Evolutionary conservation across 1,284 basidiomycete genomes (phyloP).

Genomic region (Irpex lacteus): DNA sequence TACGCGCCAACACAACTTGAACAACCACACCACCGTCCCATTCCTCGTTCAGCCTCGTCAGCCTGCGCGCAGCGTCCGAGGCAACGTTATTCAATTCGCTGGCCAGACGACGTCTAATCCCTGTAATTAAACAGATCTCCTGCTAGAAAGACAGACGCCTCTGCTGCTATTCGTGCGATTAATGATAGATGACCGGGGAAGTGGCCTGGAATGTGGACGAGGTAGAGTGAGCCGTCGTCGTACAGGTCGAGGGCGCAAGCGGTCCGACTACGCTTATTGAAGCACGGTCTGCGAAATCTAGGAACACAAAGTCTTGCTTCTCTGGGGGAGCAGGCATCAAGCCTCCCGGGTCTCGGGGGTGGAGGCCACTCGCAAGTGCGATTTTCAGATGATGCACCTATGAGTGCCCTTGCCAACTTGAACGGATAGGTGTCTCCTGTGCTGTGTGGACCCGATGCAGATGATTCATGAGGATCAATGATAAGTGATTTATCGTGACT

Average conservation of each 20-base stretch:
- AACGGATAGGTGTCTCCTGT: no score
- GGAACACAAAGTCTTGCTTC: background rate
- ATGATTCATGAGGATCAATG: constrained; percentile 9
- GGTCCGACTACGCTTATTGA: background rate
- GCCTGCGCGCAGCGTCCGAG: constrained; percentile 13
- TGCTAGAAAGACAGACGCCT: constrained; percentile 9
- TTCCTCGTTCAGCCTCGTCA: constrained; percentile 11
- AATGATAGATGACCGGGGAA: constrained; percentile 6
- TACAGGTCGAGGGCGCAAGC: constrained; percentile 11
- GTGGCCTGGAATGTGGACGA: constrained; percentile 13
- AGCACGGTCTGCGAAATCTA: background rate
- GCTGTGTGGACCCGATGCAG: constrained; percentile 12
- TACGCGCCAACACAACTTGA: constrained; percentile 19
- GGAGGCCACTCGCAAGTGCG: background rate
- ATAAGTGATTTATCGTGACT: no score
- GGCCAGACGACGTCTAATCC: constrained; percentile 33
- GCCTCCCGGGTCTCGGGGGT: background rate
- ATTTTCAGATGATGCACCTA: constrained; percentile 1
- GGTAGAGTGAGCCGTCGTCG: constrained; percentile 14
- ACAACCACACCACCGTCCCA: constrained; percentile 6
- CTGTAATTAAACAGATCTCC: constrained; percentile 14
- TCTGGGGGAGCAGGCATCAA: background rate
- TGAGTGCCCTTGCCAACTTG: constrained; percentile 5
- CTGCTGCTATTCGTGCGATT: constrained; percentile 7
- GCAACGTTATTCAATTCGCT: constrained; percentile 15